Conservation (phyloP, 2,329 filamentous ascomycete species). For the Apiospora sp. region DNA sequence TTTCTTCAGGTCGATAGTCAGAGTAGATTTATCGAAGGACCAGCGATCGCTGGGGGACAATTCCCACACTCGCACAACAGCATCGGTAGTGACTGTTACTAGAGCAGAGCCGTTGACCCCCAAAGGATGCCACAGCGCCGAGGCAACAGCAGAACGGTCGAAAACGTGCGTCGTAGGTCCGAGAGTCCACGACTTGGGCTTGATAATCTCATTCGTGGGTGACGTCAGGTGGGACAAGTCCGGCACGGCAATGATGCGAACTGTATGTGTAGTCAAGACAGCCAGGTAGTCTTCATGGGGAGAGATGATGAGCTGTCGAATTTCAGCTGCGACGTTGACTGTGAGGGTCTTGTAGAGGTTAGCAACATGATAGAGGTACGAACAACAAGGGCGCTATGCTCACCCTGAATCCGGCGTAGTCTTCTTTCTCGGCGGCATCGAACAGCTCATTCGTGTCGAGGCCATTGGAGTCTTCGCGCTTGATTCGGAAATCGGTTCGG, state of each 20-base stretch:
- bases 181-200: slow-evolving; percentile 88
- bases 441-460: slow-evolving; percentile 43
- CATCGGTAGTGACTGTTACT: slow-evolving; percentile 88
- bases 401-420: slow-evolving; percentile 55
- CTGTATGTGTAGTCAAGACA: slow-evolving; percentile 84
- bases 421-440: slow-evolving; percentile 38
- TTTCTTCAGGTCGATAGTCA: slow-evolving; percentile 89
- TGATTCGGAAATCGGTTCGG: slow-evolving; percentile 50
- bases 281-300: slow-evolving; percentile 84
- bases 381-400: slow-evolving; percentile 34
- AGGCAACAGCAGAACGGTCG: slow-evolving; percentile 80
- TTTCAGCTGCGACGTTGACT: slow-evolving; percentile 80
- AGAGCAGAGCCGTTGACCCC: slow-evolving; percentile 83
- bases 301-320: slow-evolving; percentile 85
- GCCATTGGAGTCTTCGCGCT: slow-evolving; percentile 55
- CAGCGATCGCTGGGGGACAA: slow-evolving; percentile 82
- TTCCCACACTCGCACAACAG: slow-evolving; percentile 90
- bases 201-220: slow-evolving; percentile 72
- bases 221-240: slow-evolving; percentile 78
- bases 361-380: background rate
- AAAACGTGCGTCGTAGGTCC: slow-evolving; percentile 92
- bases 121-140: slow-evolving; percentile 91
- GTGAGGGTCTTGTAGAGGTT: slow-evolving; percentile 68
- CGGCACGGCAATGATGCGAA: slow-evolving; percentile 87
- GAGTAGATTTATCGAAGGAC: slow-evolving; percentile 84